These are phyloP conservation scores for Phytophthora tentaculata DNA, from an alignment of 352 stramenopile genomes.

Conservation along the genomic window DNA sequence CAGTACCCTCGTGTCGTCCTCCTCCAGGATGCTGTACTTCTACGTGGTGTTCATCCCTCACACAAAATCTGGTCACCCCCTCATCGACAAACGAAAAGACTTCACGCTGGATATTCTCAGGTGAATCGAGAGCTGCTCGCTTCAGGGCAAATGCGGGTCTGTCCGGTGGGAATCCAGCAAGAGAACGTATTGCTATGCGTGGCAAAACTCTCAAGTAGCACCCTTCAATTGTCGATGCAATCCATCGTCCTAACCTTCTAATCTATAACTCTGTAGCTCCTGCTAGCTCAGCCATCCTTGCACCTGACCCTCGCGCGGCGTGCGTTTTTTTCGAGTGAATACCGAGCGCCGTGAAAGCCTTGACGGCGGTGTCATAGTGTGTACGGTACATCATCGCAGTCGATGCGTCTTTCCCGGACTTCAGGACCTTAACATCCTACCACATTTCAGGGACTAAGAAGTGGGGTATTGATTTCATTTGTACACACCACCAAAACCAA, in stretches of 20 bases:
- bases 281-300: not conserved
- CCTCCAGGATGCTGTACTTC: no score
- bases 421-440: not conserved
- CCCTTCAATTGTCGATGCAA: not conserved
- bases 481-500: not conserved
- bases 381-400: not conserved
- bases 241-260: not conserved
- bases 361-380: not conserved
- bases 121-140: no score
- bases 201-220: not conserved
- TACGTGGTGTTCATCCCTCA: no score
- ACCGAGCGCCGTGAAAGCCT: not conserved
- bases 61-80: no score
- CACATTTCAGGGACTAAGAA: not conserved
- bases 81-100: no score
- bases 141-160: no score
- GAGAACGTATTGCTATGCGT: no score
- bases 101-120: no score
- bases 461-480: not conserved
- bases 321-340: not conserved
- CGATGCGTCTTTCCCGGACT: not conserved
- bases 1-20: no score
- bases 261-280: not conserved
- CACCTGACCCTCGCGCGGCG: not conserved
- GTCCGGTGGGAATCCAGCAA: no score